Conservation (phyloP, 129 eudicot species). For the Tanacetum coccineum region DNA sequence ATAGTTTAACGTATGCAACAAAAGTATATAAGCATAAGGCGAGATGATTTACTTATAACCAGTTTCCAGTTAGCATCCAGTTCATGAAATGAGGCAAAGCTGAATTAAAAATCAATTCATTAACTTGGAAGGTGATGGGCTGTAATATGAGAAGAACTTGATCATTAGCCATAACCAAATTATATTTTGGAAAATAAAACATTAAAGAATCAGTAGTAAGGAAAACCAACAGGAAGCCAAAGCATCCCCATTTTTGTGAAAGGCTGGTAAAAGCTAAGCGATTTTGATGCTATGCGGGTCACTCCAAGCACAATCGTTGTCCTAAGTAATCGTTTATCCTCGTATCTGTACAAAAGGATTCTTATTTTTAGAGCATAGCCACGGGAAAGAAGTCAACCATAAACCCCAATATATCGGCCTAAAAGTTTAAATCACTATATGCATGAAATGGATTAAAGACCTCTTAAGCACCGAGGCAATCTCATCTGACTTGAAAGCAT, state of each 20-base stretch:
- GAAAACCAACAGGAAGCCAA: slow-evolving; percentile 2
- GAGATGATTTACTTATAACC: neutral
- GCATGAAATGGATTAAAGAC: neutral
- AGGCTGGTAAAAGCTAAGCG: slow-evolving; percentile 28
- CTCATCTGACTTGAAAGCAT: slow-evolving; percentile 15
- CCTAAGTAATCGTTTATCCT: slow-evolving; percentile 32
- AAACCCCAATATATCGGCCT: no score
- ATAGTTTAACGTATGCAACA: no score
- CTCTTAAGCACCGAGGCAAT: slow-evolving; percentile 28
- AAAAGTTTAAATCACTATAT: no score
- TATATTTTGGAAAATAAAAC: neutral
- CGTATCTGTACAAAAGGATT: slow-evolving; percentile 21
- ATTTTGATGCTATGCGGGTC: slow-evolving; percentile 39
- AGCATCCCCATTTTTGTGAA: neutral
- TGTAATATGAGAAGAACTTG: slow-evolving; percentile 1
- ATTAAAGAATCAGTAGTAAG: neutral
- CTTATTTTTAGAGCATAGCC: neutral
- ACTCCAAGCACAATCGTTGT: slow-evolving; percentile 29
- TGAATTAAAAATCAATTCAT: neutral
- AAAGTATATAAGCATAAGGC: no score
- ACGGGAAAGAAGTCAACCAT: neutral
- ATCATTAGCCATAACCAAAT: neutral
- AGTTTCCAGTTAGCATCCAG: slow-evolving; percentile 28
- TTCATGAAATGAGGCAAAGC: slow-evolving; percentile 25
- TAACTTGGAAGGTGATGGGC: slow-evolving; percentile 11